Evolutionary conservation across 73 alveolate species (phyloP).

Genomic region (Paramecium biaurelia): DNA sequence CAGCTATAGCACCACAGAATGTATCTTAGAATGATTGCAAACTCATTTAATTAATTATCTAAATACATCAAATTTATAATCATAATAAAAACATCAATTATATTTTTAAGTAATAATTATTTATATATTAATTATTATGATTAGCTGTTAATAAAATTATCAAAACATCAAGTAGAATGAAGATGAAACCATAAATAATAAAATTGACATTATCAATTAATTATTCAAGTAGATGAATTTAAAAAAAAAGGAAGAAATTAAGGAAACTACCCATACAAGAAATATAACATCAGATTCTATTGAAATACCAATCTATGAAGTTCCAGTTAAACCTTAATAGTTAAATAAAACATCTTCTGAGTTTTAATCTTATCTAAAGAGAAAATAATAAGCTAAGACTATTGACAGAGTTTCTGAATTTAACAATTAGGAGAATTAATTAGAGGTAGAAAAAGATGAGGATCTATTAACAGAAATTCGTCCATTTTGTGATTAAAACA

Average conservation of each 20-base stretch:
- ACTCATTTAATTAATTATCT: not conserved
- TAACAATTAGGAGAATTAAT: not conserved
- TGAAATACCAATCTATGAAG: not conserved
- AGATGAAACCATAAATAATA: not conserved
- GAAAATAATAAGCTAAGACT: not conserved
- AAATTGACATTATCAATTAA: not conserved
- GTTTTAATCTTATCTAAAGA: not conserved
- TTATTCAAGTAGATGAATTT: not conserved
- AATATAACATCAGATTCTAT: not conserved
- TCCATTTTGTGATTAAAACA: not conserved
- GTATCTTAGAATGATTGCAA: not conserved
- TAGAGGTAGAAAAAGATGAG: not conserved
- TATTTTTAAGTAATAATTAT: not conserved
- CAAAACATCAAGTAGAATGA: not conserved
- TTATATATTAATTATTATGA: not conserved
- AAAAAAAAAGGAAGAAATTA: not conserved
- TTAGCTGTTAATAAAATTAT: not conserved
- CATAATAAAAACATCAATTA: not conserved
- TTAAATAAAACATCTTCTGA: slow-evolving; percentile 15
- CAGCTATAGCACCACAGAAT: slow-evolving; percentile 16
- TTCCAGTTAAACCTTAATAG: not conserved
- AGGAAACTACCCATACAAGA: not conserved
- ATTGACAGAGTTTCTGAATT: not conserved
- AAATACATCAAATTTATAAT: not conserved
- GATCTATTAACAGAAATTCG: slow-evolving; percentile 1